phyloP scores from a whole-genome alignment of 176 grass and related monocot genomes.

The Eleusine indica region DNA sequence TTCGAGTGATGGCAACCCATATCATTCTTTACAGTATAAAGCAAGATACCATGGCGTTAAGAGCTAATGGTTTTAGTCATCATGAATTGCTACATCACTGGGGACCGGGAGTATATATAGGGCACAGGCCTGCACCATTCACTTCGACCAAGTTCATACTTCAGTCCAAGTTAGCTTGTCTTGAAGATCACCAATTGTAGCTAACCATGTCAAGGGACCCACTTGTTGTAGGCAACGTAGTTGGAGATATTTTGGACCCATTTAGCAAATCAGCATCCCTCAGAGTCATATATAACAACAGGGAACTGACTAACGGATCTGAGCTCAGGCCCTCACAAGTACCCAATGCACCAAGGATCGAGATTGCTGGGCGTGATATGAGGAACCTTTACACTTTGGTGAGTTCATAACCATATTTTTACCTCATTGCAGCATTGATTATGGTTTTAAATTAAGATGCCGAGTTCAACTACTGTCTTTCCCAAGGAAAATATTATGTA shows the following conservation, averaged over 20 bases:
- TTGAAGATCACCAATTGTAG: slow-evolving; percentile 28
- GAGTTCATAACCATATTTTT: slow-evolving; percentile 50
- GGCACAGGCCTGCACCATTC: slow-evolving; percentile 52
- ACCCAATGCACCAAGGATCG: slow-evolving; percentile 58
- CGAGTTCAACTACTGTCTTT: background rate
- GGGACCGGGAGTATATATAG: slow-evolving; percentile 74
- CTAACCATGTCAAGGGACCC: slow-evolving; percentile 88
- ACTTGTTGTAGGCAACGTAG: slow-evolving; percentile 82
- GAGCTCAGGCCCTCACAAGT: slow-evolving; percentile 93
- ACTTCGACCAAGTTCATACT: slow-evolving; percentile 46
- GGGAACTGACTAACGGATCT: slow-evolving; percentile 85
- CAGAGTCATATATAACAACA: slow-evolving; percentile 73
- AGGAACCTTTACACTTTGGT: slow-evolving; percentile 91
- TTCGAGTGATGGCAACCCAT: slow-evolving; percentile 62
- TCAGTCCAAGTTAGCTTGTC: slow-evolving; percentile 48
- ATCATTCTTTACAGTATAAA: slow-evolving; percentile 53
- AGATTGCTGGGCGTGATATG: slow-evolving; percentile 67
- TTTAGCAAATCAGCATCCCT: slow-evolving; percentile 78
- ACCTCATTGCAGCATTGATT: slow-evolving; percentile 26
- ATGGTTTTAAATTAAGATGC: slow-evolving; percentile 19
- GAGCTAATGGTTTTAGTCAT: slow-evolving; percentile 30
- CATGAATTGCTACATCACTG: slow-evolving; percentile 45
- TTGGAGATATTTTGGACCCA: slow-evolving; percentile 88
- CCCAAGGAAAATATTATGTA: background rate
- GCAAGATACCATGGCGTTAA: slow-evolving; percentile 56